A percentile compares a stretch with the other conserved stretches of the same genome.
phyloP scores from a whole-genome alignment of 805 yeast species.

The Scheffersomyces amazonensis region DNA sequence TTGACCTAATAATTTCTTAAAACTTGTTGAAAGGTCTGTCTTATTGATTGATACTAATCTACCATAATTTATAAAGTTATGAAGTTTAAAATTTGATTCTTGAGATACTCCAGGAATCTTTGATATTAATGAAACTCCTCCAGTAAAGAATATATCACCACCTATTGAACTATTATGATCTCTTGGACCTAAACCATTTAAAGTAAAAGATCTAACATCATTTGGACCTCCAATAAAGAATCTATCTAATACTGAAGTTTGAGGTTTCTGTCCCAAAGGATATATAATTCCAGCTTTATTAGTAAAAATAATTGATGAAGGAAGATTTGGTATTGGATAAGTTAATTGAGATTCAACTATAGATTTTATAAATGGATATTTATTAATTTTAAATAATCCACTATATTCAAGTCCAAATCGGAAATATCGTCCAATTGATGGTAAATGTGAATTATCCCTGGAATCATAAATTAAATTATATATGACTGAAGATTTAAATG shows the following conservation, averaged over 20 bases:
- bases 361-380: constrained; percentile 38
- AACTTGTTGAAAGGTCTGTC: constrained; percentile 1
- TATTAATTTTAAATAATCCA: constrained; percentile 25
- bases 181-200: constrained; percentile 57
- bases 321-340: constrained; percentile 11
- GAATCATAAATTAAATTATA: constrained; percentile 43
- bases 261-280: constrained; percentile 10
- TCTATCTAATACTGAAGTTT: constrained; percentile 45
- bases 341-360: constrained; percentile 40
- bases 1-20: constrained; percentile 7
- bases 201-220: constrained; percentile 50
- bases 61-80: constrained; percentile 48
- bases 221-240: constrained; percentile 61
- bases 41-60: constrained; percentile 30
- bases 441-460: constrained; percentile 41
- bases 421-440: constrained; percentile 37
- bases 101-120: constrained; percentile 38
- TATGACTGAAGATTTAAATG: constrained; percentile 42
- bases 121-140: constrained; percentile 44
- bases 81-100: constrained; percentile 48
- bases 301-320: constrained; percentile 21
- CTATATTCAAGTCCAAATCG: constrained; percentile 35
- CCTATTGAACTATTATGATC: constrained; percentile 48
- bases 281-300: constrained; percentile 32
- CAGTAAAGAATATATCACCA: constrained; percentile 47